Base-by-base conservation (phyloP, 768 basidiomycete genomes). In the Tulasnella sp. region DNA sequence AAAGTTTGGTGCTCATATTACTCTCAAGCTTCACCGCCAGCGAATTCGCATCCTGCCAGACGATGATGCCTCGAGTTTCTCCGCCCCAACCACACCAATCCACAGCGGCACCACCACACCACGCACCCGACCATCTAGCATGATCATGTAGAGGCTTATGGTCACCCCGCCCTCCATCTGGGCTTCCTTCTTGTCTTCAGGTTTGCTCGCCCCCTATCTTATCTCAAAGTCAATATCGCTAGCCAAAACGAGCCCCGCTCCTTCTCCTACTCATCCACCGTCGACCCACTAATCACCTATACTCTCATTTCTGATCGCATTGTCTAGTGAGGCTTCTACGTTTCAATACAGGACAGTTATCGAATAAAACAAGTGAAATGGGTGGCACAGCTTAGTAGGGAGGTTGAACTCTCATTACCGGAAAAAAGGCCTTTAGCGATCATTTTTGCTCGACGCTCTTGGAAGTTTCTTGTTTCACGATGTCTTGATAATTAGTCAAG, bases 11-110 rank as follows among this genome's bases (percentile, higher is more conserved):
- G 14, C 44, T 78, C 54, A 54, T 50, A 28, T 44, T 72, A 75
- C 22, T 79, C 42, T 83, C 54, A 54, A 96, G 94, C 89, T 95
- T 77, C 94, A 96, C 84, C 92, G 94, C 76, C 93, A 93, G 86
- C 90, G 94, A 81, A 90, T 96, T 60, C 92, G 93, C 22, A 94
- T 96, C 85, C 87, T 95, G 86, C 82, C 81, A 31, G 86, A 92
- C 14, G 89, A 90, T 41, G 91, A 91, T 22, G 78, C 79, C 24
- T 94, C 94, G 50, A 92, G 92, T 76, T 85, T 91, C 78, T 88
- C 89, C 31, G 94, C 94, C 3, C 93, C 94, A 0, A 86, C 90
- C 16, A 91, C 91, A 5, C 88, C 91, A 8, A 88, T 42, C 41
- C 77, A 64, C 58, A 78, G 60, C 77, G 60, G 77, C 40, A n/a